phyloP scores from a whole-genome alignment of 2,329 filamentous ascomycete genomes.

The Aspergillus floridensis region DNA sequence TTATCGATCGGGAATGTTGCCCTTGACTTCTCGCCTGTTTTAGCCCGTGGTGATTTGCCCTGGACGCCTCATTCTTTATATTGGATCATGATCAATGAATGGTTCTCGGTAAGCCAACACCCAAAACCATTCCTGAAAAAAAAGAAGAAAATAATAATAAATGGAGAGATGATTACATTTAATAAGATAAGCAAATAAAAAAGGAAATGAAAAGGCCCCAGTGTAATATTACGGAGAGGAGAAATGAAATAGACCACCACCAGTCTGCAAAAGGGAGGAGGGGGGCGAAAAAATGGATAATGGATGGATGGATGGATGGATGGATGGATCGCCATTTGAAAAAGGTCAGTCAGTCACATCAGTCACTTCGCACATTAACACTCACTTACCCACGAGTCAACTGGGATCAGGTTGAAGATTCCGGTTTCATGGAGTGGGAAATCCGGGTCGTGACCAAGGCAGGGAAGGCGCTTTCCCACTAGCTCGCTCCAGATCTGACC shows the following conservation, averaged over 20 bases:
- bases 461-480: neutral
- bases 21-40: neutral
- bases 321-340: no score
- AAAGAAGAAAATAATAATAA: neutral
- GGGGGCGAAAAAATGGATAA: neutral
- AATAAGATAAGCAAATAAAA: neutral
- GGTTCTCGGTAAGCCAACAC: no score
- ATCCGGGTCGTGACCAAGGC: slow-evolving; percentile 5
- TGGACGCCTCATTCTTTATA: slow-evolving; percentile 1
- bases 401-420: neutral
- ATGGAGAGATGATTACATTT: neutral
- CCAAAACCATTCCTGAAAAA: neutral
- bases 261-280: neutral
- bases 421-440: slow-evolving; percentile 4
- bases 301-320: no score
- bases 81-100: neutral
- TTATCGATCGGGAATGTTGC: neutral
- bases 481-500: neutral
- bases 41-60: neutral
- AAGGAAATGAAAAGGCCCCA: neutral
- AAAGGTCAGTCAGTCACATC: no score
- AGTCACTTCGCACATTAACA: no score
- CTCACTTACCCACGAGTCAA: no score
- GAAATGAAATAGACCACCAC: neutral
- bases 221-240: neutral